Evolutionary conservation across 2,329 filamentous ascomycete species (phyloP).

Genomic region (Sarocladium oryzae): DNA sequence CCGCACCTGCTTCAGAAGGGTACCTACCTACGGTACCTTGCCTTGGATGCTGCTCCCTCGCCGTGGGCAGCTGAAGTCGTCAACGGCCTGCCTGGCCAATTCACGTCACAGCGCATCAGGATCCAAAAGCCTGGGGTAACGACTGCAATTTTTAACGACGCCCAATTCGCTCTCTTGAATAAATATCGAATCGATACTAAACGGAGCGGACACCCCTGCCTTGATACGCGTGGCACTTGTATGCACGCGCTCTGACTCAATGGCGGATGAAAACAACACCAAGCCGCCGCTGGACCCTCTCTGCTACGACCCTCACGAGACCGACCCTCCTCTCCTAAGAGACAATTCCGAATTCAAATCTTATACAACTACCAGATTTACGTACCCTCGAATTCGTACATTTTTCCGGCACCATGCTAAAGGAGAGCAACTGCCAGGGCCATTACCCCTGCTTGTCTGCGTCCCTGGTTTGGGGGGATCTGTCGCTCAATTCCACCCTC

Average conservation of each 20-base stretch:
- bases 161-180: not conserved
- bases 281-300: slow-evolving; percentile 19
- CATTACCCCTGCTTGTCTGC: slow-evolving; percentile 81
- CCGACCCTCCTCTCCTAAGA: slow-evolving; percentile 73
- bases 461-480: slow-evolving; percentile 93
- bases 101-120: too few relatives aligned
- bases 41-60: not conserved
- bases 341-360: slow-evolving; percentile 66
- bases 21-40: too few relatives aligned
- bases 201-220: not conserved
- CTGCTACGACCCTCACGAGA: slow-evolving; percentile 36
- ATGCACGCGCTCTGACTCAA: slow-evolving; percentile 10
- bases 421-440: slow-evolving; percentile 69
- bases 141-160: too few relatives aligned
- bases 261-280: slow-evolving; percentile 18
- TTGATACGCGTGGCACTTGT: not conserved
- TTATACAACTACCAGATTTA: slow-evolving; percentile 64
- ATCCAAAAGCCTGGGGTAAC: too few relatives aligned
- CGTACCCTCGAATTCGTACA: slow-evolving; percentile 70
- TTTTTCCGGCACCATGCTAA: slow-evolving; percentile 82
- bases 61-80: slow-evolving; percentile 4
- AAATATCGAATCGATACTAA: not conserved
- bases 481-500: slow-evolving; percentile 75
- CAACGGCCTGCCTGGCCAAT: not conserved
- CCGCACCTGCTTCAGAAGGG: slow-evolving; percentile 2